Evolutionary conservation across 2,329 filamentous ascomycete genomes (phyloP).

Genomic region (Daldinia sp.): DNA sequence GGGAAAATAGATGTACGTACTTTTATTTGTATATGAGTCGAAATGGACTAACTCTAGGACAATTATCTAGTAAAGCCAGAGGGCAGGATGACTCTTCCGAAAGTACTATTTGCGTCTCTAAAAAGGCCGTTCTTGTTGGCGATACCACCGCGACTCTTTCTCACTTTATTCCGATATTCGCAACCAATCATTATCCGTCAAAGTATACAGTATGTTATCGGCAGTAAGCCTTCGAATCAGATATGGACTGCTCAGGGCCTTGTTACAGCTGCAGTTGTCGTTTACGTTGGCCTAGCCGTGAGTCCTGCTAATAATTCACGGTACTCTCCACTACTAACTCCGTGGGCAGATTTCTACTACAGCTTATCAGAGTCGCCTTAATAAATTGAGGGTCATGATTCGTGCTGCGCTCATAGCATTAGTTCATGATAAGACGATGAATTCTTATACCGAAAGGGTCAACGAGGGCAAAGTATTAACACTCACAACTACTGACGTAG

Average conservation of each 20-base stretch:
- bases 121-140: conserved; percentile 43
- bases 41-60: not conserved
- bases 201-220: conserved; percentile 47
- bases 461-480: conserved; percentile 49
- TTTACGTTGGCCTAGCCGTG: conserved; percentile 52
- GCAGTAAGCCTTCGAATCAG: conserved; percentile 1
- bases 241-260: conserved; percentile 42
- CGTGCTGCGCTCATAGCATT: conserved; percentile 50
- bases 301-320: conserved; percentile 14
- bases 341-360: conserved; percentile 45
- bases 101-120: conserved; percentile 45
- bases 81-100: conserved; percentile 41
- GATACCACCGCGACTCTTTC: conserved; percentile 49
- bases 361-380: conserved; percentile 45
- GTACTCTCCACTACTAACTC: not conserved
- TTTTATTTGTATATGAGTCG: too few relatives aligned
- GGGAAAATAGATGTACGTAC: conserved; percentile 42
- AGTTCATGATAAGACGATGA: conserved; percentile 48
- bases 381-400: conserved; percentile 47
- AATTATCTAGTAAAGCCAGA: conserved; percentile 38
- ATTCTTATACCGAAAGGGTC: conserved; percentile 34
- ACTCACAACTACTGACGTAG: conserved; percentile 53
- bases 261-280: conserved; percentile 44
- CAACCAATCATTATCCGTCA: conserved; percentile 52
- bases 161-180: conserved; percentile 52